A percentile compares a stretch with the other conserved stretches of the same genome.
phyloP scores from a whole-genome alignment of 202 grass and related monocot species.

The Zizania palustris region DNA sequence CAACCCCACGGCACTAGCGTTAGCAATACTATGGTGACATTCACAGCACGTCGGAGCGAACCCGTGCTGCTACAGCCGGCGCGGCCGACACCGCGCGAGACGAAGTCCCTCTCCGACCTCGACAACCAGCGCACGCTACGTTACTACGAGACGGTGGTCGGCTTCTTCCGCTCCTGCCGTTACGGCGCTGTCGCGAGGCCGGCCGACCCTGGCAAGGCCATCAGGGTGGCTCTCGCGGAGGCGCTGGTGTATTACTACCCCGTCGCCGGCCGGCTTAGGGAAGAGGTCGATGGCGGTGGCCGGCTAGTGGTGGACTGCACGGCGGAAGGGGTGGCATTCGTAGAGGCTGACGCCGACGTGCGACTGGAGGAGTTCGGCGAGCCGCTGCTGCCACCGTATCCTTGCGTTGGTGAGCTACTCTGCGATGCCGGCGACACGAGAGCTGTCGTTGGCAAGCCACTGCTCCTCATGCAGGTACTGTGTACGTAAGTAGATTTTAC shows the following conservation, averaged over 20 bases:
- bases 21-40: conserved; percentile 32
- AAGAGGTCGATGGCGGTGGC: conserved; percentile 25
- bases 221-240: conserved; percentile 53
- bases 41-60: conserved; percentile 43
- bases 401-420: conserved; percentile 55
- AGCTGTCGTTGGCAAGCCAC: conserved; percentile 43
- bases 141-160: conserved; percentile 45
- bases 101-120: conserved; percentile 63
- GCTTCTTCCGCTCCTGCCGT: conserved; percentile 46
- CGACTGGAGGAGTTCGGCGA: conserved; percentile 59
- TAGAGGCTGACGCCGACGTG: conserved; percentile 64
- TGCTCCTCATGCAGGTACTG: conserved; percentile 70
- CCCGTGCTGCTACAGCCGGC: conserved; percentile 45
- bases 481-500: neutral
- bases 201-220: conserved; percentile 32
- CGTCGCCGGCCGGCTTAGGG: conserved; percentile 61
- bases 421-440: conserved; percentile 45
- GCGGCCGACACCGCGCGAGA: conserved; percentile 47
- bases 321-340: conserved; percentile 63
- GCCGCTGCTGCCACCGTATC: conserved; percentile 55
- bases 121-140: conserved; percentile 60
- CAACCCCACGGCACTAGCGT: neutral
- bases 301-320: conserved; percentile 79
- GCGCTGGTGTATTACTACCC: conserved; percentile 81
- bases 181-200: neutral